Evolutionary conservation across 371 early-diverging fungal species (phyloP).

Genomic region (Batkoa obscura): DNA sequence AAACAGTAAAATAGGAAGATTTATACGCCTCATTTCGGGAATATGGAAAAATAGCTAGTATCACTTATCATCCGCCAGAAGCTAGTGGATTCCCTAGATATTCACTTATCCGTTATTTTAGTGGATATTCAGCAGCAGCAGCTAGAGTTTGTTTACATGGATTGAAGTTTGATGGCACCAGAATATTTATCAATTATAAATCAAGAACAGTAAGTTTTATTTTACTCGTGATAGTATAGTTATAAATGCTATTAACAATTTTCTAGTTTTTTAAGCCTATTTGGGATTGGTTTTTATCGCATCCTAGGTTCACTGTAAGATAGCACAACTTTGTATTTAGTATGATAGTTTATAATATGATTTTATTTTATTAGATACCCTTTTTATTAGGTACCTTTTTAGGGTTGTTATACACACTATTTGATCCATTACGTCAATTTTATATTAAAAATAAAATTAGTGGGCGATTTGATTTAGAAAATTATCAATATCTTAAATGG

Average conservation of each 20-base stretch:
- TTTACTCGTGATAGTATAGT: background rate
- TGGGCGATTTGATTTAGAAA: background rate
- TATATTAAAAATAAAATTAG: background rate
- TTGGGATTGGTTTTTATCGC: background rate
- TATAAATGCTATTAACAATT: too few relatives aligned
- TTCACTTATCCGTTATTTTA: background rate
- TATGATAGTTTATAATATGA: background rate
- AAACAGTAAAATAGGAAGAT: background rate
- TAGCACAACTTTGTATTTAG: too few relatives aligned
- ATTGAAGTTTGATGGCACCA: background rate
- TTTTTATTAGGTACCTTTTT: background rate
- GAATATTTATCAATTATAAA: background rate
- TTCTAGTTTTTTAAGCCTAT: background rate
- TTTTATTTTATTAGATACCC: background rate
- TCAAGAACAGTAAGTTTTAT: background rate
- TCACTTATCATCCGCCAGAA: background rate
- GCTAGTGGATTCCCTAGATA: background rate
- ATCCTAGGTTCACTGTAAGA: background rate
- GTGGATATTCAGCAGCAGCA: background rate
- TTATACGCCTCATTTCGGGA: background rate
- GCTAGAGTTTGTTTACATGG: background rate
- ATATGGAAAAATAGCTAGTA: background rate
- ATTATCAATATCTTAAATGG: background rate
- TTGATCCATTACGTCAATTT: background rate
- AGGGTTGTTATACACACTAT: background rate